These are phyloP conservation scores for Tremella yokohamensis DNA, from an alignment of 768 basidiomycete genomes.

Conservation along the genomic window DNA sequence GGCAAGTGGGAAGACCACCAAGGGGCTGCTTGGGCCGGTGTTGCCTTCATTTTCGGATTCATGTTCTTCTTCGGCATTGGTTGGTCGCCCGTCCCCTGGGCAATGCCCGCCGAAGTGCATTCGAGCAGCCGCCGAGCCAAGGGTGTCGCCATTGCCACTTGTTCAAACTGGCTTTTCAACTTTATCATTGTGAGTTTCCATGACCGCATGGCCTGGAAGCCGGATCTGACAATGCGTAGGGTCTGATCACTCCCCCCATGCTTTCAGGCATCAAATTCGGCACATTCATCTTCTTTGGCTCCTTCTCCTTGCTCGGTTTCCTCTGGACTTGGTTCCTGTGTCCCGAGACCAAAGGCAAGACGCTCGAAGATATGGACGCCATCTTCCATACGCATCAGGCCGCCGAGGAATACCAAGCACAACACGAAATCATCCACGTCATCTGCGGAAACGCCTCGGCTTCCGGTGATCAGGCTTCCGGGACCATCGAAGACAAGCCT, in stretches of 20 bases:
- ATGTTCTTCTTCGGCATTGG: constrained; percentile 10
- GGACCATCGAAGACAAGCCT: no score
- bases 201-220: background rate
- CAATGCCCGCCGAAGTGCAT: constrained; percentile 78
- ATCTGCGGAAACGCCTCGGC: background rate
- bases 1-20: constrained; percentile 5
- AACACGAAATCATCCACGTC: background rate
- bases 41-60: constrained; percentile 8
- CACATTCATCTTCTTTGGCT: constrained; percentile 28
- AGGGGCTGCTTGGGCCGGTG: constrained; percentile 4
- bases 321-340: constrained; percentile 19
- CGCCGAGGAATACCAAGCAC: background rate
- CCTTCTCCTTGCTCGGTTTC: constrained; percentile 15
- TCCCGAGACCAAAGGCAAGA: constrained; percentile 28
- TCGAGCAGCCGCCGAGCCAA: constrained; percentile 72
- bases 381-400: constrained; percentile 12
- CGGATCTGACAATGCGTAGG: background rate
- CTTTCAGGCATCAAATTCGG: constrained; percentile 19
- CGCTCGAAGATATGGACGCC: constrained; percentile 24
- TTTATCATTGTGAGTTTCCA: constrained; percentile 17
- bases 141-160: constrained; percentile 23
- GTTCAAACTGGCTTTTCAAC: constrained; percentile 28
- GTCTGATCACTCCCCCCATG: constrained; percentile 26
- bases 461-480: no score
- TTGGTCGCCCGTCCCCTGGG: constrained; percentile 57